Base-by-base conservation (phyloP, 2,329 filamentous ascomycete species). In the Scedosporium apiospermum region DNA sequence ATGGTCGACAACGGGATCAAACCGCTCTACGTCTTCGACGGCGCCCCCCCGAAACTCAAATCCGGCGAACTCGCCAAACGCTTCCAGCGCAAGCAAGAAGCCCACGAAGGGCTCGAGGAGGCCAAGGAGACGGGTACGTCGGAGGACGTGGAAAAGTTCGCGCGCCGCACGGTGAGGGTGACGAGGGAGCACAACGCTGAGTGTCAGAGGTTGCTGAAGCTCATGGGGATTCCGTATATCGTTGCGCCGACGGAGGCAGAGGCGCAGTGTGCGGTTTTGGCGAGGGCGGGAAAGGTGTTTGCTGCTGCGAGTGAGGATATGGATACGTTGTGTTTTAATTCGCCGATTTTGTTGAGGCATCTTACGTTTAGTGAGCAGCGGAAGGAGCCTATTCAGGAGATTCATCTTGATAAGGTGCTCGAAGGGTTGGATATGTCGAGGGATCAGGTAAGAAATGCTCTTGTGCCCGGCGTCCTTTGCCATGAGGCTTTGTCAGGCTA, bases 1-100 rank as follows among this genome's bases (percentile, higher is more conserved):
- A 98, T 99, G 79, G 91, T 98, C 71, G 95, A 99, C 77, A 98
- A 97, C 70, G 95, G 95, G 63, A 98, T 99, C 79, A 99, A 99
- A 74, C 95, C 95, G 1, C 84, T 99, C 68, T 99, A 96, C 75
- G 93, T 99, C 63, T 99, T 99, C 73, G 95, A 99, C 69, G 95
- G 95, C 64, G 92, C 93, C 9, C 95, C 95, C 18, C 95, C 95
- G 0, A 98, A 97, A 75, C 87, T 99, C 73, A 99, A 99, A 78
- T 96, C 92, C 0, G 95, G 95, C 66, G 95, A 99, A 78, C 82
- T 99, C 63, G 95, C 95, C 57, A 96, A 96, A 77, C 92, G 95
- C 65, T 96, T 96, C 73, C 91, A 96, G 75, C 89, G 95, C 70
- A 99, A 98, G 78, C 87, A 91, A 61, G 93, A 97, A 74, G 95